Conservation (phyloP, 2,329 filamentous ascomycete species). For the Aspergillus alliaceus region DNA sequence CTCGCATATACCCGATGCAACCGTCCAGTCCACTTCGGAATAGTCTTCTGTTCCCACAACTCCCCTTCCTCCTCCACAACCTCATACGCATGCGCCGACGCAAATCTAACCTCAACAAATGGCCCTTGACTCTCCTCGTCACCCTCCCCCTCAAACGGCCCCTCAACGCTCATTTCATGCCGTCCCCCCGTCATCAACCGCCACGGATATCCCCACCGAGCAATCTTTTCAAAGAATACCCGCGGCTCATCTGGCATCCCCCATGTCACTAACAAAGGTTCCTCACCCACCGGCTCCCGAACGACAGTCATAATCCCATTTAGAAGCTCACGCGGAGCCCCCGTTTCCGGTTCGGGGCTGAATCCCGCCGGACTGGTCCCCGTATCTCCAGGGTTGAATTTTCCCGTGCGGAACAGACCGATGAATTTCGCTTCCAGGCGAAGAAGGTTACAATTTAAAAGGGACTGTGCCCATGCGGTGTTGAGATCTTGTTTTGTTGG, state of each 20-base stretch:
- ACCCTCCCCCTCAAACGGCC: constrained; percentile 17
- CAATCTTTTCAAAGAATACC: constrained; percentile 26
- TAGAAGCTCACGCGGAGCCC: constrained; percentile 15
- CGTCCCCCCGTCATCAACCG: constrained; percentile 26
- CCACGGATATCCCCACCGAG: constrained; percentile 31
- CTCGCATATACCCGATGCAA: constrained; percentile 29
- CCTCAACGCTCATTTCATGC: constrained; percentile 28
- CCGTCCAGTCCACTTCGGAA: constrained; percentile 22
- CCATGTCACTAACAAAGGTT: constrained; percentile 23
- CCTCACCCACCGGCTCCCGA: constrained; percentile 3
- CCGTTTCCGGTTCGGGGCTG: background rate
- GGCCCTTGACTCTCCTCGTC: background rate
- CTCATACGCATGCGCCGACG: constrained; percentile 29
- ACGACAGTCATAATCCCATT: constrained; percentile 21
- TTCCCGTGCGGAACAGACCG: constrained; percentile 11
- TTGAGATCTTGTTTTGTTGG: constrained; percentile 12
- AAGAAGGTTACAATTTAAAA: constrained; percentile 18
- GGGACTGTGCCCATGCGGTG: constrained; percentile 23
- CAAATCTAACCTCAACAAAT: constrained; percentile 28
- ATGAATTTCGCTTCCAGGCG: constrained; percentile 18
- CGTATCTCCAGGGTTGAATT: constrained; percentile 20
- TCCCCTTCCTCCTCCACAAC: constrained; percentile 19
- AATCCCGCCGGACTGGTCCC: constrained; percentile 16
- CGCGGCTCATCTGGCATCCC: constrained; percentile 18
- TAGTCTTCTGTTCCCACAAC: constrained; percentile 20